phyloP scores from a whole-genome alignment of 768 basidiomycete species.

The Panaeolus cyanescens region DNA sequence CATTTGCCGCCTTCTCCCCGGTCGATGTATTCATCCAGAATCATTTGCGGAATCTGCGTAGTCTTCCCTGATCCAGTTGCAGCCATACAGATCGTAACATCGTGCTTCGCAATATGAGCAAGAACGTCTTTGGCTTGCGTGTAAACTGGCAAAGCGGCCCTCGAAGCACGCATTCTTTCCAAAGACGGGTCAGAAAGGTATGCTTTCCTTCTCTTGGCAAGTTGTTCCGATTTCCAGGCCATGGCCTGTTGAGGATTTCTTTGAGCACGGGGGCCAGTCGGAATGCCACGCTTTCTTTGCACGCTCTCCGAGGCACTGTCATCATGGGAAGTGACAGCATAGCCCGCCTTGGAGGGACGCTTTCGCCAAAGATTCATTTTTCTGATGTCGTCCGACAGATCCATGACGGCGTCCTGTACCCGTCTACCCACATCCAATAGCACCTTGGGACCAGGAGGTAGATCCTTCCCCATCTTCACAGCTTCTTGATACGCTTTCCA shows the following conservation, averaged over 20 bases:
- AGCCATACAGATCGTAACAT: conserved; percentile 89
- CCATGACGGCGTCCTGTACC: conserved; percentile 70
- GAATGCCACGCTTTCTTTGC: conserved; percentile 13
- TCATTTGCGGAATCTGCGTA: conserved; percentile 91
- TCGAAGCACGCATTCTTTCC: conserved; percentile 66
- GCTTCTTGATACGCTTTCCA: conserved; percentile 74
- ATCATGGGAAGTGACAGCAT: background rate
- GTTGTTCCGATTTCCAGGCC: conserved; percentile 54
- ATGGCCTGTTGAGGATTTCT: conserved; percentile 14
- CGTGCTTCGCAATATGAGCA: conserved; percentile 68
- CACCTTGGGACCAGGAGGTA: conserved; percentile 73
- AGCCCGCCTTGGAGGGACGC: conserved; percentile 40
- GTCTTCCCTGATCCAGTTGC: conserved; percentile 93
- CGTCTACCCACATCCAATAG: conserved; percentile 61
- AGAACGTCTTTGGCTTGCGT: conserved; percentile 68
- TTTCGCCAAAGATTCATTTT: conserved; percentile 67
- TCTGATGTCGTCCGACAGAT: conserved; percentile 68
- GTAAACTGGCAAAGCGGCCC: conserved; percentile 75
- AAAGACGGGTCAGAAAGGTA: conserved; percentile 65
- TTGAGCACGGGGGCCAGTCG: conserved; percentile 8
- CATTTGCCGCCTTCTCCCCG: conserved; percentile 79
- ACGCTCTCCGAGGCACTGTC: background rate
- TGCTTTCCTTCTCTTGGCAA: conserved; percentile 51
- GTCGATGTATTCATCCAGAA: conserved; percentile 82
- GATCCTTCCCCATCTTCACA: conserved; percentile 62